Evolutionary conservation across 108 stramenopile species (phyloP), one percentile per base, ranked within the genome.

Genomic region (Skeletonema potamos): DNA sequence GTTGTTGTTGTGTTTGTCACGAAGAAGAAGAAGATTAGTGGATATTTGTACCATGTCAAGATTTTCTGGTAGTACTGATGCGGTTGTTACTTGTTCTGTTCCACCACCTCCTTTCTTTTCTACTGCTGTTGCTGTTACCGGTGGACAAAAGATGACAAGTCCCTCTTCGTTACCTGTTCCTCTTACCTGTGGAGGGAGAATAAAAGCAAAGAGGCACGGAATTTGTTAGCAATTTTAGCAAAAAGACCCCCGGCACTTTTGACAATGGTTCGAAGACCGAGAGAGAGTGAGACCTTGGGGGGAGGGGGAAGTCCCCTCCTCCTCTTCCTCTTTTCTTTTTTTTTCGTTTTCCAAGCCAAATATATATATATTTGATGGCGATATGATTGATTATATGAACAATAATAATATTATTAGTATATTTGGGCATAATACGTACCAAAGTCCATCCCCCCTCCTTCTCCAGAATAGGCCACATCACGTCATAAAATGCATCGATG

Each of bases 381-480:
- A 20, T 4, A 4, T 54, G 54, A 54, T 7, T 6, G 24, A 26
- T 7, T 26, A 8, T 54, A 54, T 7, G 22, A 44, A 44, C 15
- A 46, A 27, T 37, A 59, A n/a, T 41, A 63, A 54, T 34, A 4
- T 32, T 15, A 24, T 0, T 22, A 33, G 15, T n/a, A 65, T 1
- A 74, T n/a, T n/a, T n/a, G n/a, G n/a, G n/a, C n/a, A n/a, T n/a
- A 12, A 13, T 2, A 76, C 82, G 59, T 70, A 88, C 87, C 71
- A 76, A 60, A 54, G 63, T 78, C 84, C 84, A 90, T 18, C 87
- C 89, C 27, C 58, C 58, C 28, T 71, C 55, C 54, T 62, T 41
- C 18, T 68, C 69, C 10, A 90, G 74, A 17, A 64, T 39, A n/a
- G 87, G 85, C 87, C 87, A 88, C 36, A 85, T 44, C 46, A 69